Base-by-base conservation (phyloP, 2,329 filamentous ascomycete species). In the Dothideomycetidae sp. region DNA sequence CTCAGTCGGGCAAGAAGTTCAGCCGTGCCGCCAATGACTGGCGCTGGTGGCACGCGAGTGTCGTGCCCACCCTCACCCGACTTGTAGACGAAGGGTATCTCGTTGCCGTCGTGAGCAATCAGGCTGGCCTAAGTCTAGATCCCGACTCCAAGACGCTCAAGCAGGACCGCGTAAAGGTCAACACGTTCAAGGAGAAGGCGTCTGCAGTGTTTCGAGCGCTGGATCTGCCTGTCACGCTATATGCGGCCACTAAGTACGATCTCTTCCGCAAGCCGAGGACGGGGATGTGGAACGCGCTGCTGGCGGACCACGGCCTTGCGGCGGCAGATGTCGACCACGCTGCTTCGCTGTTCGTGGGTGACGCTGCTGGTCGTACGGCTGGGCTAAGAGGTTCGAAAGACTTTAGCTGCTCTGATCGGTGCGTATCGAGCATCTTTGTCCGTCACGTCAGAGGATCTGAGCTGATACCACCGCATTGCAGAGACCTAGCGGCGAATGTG, bases 11-110 rank as follows among this genome's bases (percentile, higher is more conserved):
- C 5, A 90, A 83, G 58, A 79, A 71, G 35, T 88, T 88, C 51
- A 69, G 74, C 2, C 69, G 70, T 36, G 72, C 75, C 46, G 71
- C 76, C 0, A 64, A 66, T 3, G 88, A 96, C 54, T 98, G 90
- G 90, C 84, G 82, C 56, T 98, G 90, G 90, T 96, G 85, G 84
- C 64, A 92, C 54, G 49, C 60, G 10, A 67, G 61, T 12, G 81
- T 96, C 1, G 83, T 84, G 1, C 59, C 57, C 0, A 72, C 63
- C 36, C 56, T 98, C 12, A 72, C 69, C 46, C 63, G 75, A 42
- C 64, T 96, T 2, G 71, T 83, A 50, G 63, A 73, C 9, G 71
- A 90, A 47, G 83, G 76, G 70, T 92, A 81, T 57, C 71, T 71
- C 31, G 60, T 96, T 10, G 71, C 83, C 12, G 72, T 96, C 33